Percentiles rank a stretch among this genome's conserved stretches.
phyloP scores from a whole-genome alignment of 2,329 filamentous ascomycete genomes.

The Fusarium guadeloupense region DNA sequence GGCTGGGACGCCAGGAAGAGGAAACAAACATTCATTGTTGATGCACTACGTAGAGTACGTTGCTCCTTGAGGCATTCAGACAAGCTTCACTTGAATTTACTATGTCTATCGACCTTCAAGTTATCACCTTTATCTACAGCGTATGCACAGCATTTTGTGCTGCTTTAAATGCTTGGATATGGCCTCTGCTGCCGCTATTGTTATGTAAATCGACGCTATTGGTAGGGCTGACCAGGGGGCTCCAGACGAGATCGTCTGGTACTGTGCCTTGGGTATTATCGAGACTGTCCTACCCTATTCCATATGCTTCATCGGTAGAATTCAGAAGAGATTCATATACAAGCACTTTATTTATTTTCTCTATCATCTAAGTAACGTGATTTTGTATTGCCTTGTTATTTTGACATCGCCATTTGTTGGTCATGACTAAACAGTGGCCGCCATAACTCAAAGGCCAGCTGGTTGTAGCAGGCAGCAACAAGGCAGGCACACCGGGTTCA shows the following conservation, averaged over 20 bases:
- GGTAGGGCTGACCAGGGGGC: slow-evolving; percentile 26
- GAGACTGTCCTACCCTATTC: not conserved
- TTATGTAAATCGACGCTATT: slow-evolving; percentile 1
- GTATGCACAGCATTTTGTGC: too few species aligned
- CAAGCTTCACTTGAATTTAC: too few species aligned
- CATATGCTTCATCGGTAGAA: not conserved
- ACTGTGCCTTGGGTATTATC: not conserved
- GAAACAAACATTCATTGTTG: too few species aligned
- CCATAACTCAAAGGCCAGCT: not conserved
- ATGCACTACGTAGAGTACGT: too few species aligned
- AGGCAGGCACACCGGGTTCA: too few species aligned
- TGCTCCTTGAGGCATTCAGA: too few species aligned
- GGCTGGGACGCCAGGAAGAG: too few species aligned
- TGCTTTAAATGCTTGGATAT: too few species aligned
- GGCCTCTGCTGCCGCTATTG: not conserved
- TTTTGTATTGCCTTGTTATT: not conserved
- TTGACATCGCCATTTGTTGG: not conserved
- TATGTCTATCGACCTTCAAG: too few species aligned
- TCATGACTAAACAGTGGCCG: not conserved
- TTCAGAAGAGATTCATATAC: not conserved
- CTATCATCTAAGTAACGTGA: not conserved
- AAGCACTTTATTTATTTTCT: not conserved
- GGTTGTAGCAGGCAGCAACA: slow-evolving; percentile 8
- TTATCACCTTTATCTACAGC: too few species aligned
- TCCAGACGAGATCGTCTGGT: not conserved